Percentiles rank a stretch among this genome's conserved stretches.
These are phyloP conservation scores for Eucalyptus curtisii DNA, from an alignment of 345 rosid species.

Conservation along the genomic window DNA sequence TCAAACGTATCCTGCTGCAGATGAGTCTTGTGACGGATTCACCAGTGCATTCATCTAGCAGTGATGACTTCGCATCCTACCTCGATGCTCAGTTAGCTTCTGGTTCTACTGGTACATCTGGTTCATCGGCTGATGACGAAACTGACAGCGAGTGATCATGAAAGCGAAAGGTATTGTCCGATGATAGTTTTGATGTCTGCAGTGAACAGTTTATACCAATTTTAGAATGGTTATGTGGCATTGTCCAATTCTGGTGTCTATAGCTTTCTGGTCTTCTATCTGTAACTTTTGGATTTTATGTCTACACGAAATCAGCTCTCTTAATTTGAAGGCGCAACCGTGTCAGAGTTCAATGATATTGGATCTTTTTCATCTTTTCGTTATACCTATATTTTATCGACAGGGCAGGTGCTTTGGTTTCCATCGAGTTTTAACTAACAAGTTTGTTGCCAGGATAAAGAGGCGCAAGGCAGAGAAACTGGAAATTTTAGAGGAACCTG, in stretches of 20 bases:
- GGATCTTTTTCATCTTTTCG: background rate
- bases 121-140: conserved; percentile 24
- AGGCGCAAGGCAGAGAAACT: conserved; percentile 39
- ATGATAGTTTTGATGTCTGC: background rate
- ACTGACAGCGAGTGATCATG: conserved; percentile 16
- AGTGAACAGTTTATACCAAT: background rate
- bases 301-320: background rate
- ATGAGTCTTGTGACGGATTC: conserved; percentile 77
- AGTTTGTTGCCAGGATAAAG: conserved; percentile 35
- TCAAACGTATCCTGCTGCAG: conserved; percentile 8
- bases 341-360: background rate
- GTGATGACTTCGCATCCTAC: conserved; percentile 68
- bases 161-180: conserved; percentile 9
- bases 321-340: background rate
- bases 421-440: background rate
- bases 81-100: conserved; percentile 47
- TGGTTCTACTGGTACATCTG: conserved; percentile 21
- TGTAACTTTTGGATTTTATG: background rate
- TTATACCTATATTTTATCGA: background rate
- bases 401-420: background rate
- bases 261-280: background rate
- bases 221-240: background rate
- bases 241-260: background rate
- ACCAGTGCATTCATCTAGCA: conserved; percentile 71
- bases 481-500: conserved; percentile 13